Evolutionary conservation across 2,329 filamentous ascomycete genomes (phyloP), one percentile per base, ranked within the genome.

Genomic region (Penicillium concentricum): DNA sequence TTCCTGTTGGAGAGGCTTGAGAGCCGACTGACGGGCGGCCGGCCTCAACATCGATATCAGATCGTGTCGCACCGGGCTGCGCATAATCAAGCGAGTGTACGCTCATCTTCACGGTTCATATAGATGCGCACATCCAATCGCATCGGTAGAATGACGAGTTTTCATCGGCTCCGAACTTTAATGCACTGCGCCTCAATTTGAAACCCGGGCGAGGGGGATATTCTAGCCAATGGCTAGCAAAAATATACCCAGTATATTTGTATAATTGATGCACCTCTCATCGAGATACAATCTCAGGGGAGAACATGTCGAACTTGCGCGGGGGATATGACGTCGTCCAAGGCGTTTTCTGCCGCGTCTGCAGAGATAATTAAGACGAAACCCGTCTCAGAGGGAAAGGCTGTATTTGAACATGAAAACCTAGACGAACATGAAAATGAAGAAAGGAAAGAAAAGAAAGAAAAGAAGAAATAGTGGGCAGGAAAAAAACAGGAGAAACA

Each of bases 41-140:
- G 4, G 73, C 73, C 59, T 77, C 75, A 15, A 77, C 65, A 61
- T 77, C 74, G 3, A 66, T 42, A 7, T 61, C 61, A 5, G 65
- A 51, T 20, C 61, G 61, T 10, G 61, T 30, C 7, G 59, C 51
- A 32, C 54, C 57, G 3, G 54, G 61, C 28, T 64, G 61, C 24
- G 68, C 71, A 60, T 74, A 71, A 52, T 76, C 72, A 35, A 66
- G 59, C 16, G 69, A 63, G 51, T 70, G 62, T 35, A 70, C 59
- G 50, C 69, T 73, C 74, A 76, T 76, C 28, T 35, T 51, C 5
- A 34, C 24, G 39, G 39, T 16, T 56, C 39, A 38, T 20, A 24
- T n/a, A 26, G 42, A 51, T 32, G 54, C 37, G 32, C 28, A 48
- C 48, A 42, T 41, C 45, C 34, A 56, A 52, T 56, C 34, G 41